A percentile compares a stretch with the other conserved stretches of the same genome.
Conservation (phyloP, 2,329 filamentous ascomycete species). For the Colletotrichum sp. region DNA sequence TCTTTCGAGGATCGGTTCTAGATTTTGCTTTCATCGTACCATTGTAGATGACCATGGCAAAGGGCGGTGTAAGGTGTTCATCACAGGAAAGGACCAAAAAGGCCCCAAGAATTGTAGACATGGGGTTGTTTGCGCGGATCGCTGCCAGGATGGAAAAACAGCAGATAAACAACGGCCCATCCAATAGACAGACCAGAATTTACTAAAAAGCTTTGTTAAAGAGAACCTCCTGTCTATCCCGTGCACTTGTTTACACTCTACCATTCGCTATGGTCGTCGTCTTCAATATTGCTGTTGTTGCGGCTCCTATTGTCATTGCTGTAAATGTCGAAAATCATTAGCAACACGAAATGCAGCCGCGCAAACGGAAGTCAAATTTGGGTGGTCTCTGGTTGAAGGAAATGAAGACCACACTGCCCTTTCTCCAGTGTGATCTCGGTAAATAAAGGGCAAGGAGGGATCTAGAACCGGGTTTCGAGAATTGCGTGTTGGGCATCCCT, state of each 20-base stretch:
- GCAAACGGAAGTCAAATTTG: not conserved
- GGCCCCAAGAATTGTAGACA: not conserved
- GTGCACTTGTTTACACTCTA: not conserved
- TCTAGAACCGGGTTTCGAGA: not conserved
- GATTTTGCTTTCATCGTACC: not conserved
- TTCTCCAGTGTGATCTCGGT: constrained; percentile 2
- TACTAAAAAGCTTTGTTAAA: not conserved
- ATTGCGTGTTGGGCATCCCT: not conserved
- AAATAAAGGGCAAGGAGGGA: not conserved
- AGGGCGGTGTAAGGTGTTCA: not conserved
- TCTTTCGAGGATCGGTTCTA: not conserved
- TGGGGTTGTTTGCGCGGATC: not conserved
- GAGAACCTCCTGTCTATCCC: not conserved
- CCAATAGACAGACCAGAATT: not conserved
- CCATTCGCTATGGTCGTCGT: accelerated
- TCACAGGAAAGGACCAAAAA: not conserved
- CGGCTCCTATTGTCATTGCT: not conserved
- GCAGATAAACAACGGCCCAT: not conserved
- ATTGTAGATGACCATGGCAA: not conserved
- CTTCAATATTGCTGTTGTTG: not conserved
- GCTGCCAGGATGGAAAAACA: not conserved
- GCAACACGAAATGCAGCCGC: not conserved
- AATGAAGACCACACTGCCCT: not conserved
- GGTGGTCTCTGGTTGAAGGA: not conserved
- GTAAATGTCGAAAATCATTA: not conserved